Conservation (phyloP, 2,329 filamentous ascomycete species). For the Pyrenophora teres region DNA sequence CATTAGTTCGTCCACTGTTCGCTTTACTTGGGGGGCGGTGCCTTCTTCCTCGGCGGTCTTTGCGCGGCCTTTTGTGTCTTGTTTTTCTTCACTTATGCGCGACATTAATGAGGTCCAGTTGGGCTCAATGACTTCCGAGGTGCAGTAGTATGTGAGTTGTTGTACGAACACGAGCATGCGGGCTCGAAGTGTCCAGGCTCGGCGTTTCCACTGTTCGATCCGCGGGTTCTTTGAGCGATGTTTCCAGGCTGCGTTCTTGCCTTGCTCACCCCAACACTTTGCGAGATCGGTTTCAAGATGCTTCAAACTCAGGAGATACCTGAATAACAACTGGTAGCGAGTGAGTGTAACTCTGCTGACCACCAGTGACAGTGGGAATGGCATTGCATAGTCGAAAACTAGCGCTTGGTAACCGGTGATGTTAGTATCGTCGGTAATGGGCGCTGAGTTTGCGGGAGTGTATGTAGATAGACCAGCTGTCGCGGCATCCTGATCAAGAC, state of each 20-base stretch:
- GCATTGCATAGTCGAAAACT: constrained; percentile 91
- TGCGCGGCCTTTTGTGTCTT: constrained; percentile 52
- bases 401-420: constrained; percentile 90
- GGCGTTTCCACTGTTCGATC: constrained; percentile 89
- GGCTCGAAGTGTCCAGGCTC: constrained; percentile 87
- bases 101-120: constrained; percentile 96
- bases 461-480: constrained; percentile 69
- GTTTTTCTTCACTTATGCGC: constrained; percentile 67
- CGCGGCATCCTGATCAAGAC: constrained; percentile 81
- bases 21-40: constrained; percentile 56
- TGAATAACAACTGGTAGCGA: constrained; percentile 93
- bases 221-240: constrained; percentile 73
- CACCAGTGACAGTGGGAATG: constrained; percentile 92
- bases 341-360: constrained; percentile 97
- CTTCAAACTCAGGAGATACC: constrained; percentile 86
- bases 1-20: constrained; percentile 97
- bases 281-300: constrained; percentile 88
- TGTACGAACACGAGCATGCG: constrained; percentile 98
- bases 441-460: constrained; percentile 64
- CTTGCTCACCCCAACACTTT: constrained; percentile 88
- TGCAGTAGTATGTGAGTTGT: constrained; percentile 95
- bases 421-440: constrained; percentile 76
- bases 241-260: constrained; percentile 78
- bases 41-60: constrained; percentile 33
- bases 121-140: constrained; percentile 93